These are phyloP conservation scores for Neospermospora avenae DNA, from an alignment of 2,329 filamentous ascomycete species.

Conservation along the genomic window DNA sequence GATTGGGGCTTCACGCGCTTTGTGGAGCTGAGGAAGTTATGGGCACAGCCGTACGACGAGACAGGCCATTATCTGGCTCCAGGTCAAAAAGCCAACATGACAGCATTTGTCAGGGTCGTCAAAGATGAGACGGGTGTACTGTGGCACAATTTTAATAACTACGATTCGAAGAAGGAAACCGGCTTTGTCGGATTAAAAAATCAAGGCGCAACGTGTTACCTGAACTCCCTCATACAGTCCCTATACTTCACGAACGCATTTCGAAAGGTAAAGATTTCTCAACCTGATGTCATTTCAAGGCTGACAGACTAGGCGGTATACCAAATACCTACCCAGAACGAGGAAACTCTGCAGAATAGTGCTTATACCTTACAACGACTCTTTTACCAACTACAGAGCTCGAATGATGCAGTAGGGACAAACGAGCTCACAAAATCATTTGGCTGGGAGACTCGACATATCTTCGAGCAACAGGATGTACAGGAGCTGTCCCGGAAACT, in stretches of 20 bases:
- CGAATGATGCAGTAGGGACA: conserved; percentile 77
- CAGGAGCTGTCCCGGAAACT: conserved; percentile 94
- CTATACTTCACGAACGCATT: conserved; percentile 90
- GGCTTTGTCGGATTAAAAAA: conserved; percentile 96
- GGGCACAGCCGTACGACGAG: conserved; percentile 73
- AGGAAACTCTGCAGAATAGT: conserved; percentile 78
- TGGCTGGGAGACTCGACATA: conserved; percentile 96
- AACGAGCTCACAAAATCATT: conserved; percentile 95
- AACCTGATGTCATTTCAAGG: neutral
- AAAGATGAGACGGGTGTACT: conserved; percentile 86
- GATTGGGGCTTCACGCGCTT: conserved; percentile 99
- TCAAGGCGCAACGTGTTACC: conserved; percentile 88
- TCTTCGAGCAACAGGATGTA: conserved; percentile 98
- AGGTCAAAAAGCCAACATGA: conserved; percentile 73
- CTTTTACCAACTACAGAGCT: conserved; percentile 93
- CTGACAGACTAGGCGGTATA: conserved; percentile 71
- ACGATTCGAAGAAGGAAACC: conserved; percentile 99
- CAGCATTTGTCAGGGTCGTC: conserved; percentile 76
- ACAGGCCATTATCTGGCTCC: conserved; percentile 69
- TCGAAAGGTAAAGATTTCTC: conserved; percentile 66
- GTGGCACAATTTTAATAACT: conserved; percentile 90
- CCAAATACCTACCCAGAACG: conserved; percentile 87
- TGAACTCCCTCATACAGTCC: conserved; percentile 81
- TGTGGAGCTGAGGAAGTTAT: conserved; percentile 81
- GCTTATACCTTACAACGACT: conserved; percentile 91